Base-by-base conservation (phyloP, 331 rosid genomes). In the Quercus tomentella region DNA sequence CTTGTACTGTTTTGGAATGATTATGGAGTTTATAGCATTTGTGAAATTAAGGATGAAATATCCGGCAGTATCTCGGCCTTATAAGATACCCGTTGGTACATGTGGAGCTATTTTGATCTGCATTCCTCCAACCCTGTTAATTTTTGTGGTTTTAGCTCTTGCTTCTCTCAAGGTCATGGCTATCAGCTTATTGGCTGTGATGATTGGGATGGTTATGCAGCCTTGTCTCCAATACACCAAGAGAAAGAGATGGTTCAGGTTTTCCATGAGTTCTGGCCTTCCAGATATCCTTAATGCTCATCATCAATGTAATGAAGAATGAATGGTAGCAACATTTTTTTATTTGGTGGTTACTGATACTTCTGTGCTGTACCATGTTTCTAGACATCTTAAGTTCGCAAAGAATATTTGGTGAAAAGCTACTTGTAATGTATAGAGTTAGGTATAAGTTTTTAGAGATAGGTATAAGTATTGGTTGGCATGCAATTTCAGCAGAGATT, bases 1-100 rank as follows among this genome's bases (percentile, higher is more conserved):
- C 74, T 70, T 87, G 82, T 87, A 89, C 81, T 87, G 92, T 55
- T 87, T 91, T 22, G 92, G 93, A 67, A 91, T 91, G 92, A 82
- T 89, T 5, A 79, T 84, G 90, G 96, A 91, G 78, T 88, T 87
- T 76, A 74, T 83, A 2, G 89, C 96, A 31, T 91, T 89, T 78
- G 84, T 87, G 69, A 87, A 75, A 75, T 71, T 87, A 25, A 89
- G 93, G 80, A 75, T 82, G 45, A 82, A 84, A 55, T 68, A 74
- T n/a, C 93, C 90, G 3, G 73, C 43, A 60, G 68, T 74, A 0
- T 21, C 72, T 28, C 58, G 92, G 77, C 93, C 93, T 77, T 89
- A 77, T 55, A 88, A 77, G 79, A 73, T 89, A 17, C 89, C 92
- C 21, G 72, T 88, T 37, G 92, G 89, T 31, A 88, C 60, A 43